Conservation (phyloP, 2,329 filamentous ascomycete species). For the Phaeomoniella chlamydospora region DNA sequence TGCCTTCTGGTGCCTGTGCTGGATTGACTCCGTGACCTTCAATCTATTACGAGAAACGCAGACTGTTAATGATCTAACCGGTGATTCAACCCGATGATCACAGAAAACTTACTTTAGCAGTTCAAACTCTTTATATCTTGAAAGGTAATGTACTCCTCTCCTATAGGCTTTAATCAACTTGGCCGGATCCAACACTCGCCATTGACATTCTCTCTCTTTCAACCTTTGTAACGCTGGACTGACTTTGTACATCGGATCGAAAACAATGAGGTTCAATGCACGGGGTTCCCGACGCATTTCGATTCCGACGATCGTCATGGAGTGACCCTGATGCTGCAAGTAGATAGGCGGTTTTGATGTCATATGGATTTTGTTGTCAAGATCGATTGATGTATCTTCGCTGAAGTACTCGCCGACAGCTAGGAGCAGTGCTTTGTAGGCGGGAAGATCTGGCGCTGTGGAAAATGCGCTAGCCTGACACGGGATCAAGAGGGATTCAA, state of each 20-base stretch:
- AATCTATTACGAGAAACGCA: no score
- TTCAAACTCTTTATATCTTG: conserved; percentile 65
- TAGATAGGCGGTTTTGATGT: conserved; percentile 75
- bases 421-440: conserved; percentile 44
- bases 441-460: conserved; percentile 29
- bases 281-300: conserved; percentile 51
- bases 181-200: conserved; percentile 32
- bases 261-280: conserved; percentile 59
- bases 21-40: no score
- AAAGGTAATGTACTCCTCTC: conserved; percentile 51
- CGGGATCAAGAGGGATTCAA: conserved; percentile 10
- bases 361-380: conserved; percentile 46
- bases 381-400: conserved; percentile 31
- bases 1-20: no score
- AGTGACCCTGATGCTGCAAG: conserved; percentile 79
- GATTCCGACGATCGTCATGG: conserved; percentile 75
- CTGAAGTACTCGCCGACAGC: conserved; percentile 64
- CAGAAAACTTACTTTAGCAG: conserved; percentile 48
- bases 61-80: no score
- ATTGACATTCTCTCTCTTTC: conserved; percentile 17
- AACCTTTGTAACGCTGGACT: conserved; percentile 48
- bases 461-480: conserved; percentile 49
- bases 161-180: conserved; percentile 59
- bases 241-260: conserved; percentile 73
- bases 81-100: no score